These are phyloP conservation scores for Cenchrus fungigraminus DNA, from an alignment of 176 grass and related monocot species.

Conservation along the genomic window DNA sequence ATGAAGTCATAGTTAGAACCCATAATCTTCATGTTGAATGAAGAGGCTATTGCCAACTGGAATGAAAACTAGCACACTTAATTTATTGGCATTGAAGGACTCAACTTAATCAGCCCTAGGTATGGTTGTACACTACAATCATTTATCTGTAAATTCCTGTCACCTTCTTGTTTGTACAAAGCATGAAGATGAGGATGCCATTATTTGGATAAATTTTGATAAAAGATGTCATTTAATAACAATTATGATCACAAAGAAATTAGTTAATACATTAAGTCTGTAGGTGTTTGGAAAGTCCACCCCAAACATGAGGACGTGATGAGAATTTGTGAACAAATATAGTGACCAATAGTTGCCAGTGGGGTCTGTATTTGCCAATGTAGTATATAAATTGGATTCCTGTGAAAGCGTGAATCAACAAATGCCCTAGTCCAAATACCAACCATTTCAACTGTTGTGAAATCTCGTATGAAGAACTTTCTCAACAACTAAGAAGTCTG, in stretches of 20 bases:
- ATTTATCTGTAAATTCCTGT: background rate
- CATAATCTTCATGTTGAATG: background rate
- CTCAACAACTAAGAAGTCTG: background rate
- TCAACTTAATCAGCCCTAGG: background rate
- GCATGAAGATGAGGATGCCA: background rate
- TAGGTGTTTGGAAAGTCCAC: background rate
- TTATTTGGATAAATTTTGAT: background rate
- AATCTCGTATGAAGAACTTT: background rate
- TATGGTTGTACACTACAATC: background rate
- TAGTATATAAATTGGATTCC: background rate
- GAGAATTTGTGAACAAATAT: background rate
- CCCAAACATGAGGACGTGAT: background rate
- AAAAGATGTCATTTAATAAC: background rate
- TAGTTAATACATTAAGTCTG: background rate
- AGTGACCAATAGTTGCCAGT: background rate
- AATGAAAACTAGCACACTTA: constrained; percentile 4
- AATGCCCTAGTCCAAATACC: background rate
- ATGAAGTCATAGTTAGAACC: background rate
- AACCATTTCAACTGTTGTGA: background rate
- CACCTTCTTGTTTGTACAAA: background rate
- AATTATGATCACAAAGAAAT: background rate
- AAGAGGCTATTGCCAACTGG: background rate
- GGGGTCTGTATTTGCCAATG: background rate
- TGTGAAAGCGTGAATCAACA: background rate
- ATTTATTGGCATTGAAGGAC: background rate